Conservation (phyloP, 345 rosid species). For the Salix dunnii region DNA sequence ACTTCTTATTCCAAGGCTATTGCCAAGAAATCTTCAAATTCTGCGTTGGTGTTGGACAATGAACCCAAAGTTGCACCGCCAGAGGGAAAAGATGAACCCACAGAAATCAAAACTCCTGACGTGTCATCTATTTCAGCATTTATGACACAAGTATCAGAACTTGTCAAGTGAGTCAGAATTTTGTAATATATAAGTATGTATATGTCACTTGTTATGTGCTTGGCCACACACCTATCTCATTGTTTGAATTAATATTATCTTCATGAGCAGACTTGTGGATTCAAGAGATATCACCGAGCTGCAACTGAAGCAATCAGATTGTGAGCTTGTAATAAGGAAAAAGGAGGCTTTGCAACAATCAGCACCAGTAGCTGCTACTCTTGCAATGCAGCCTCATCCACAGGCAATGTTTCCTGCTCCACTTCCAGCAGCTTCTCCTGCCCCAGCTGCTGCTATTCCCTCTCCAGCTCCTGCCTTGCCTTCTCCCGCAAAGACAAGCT, state of each 20-base stretch:
- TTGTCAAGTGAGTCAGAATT: slow-evolving; percentile 61
- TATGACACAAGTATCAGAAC: slow-evolving; percentile 80
- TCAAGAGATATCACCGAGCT: slow-evolving; percentile 81
- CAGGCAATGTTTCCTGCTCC: slow-evolving; percentile 42
- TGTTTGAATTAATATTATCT: slow-evolving; percentile 1
- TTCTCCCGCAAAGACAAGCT: slow-evolving; percentile 39
- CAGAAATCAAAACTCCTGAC: slow-evolving; percentile 47
- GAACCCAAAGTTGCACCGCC: slow-evolving; percentile 22
- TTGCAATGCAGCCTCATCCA: slow-evolving; percentile 45
- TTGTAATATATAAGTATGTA: neutral
- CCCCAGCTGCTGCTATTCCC: slow-evolving; percentile 38
- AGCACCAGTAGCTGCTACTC: slow-evolving; percentile 33
- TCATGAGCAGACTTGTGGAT: slow-evolving; percentile 76
- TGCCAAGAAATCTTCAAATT: slow-evolving; percentile 48
- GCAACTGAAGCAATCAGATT: slow-evolving; percentile 75
- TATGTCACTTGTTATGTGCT: neutral
- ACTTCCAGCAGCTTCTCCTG: slow-evolving; percentile 30
- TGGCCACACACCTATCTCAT: neutral
- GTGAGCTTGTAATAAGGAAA: slow-evolving; percentile 77
- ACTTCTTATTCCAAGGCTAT: slow-evolving; percentile 37
- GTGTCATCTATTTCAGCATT: slow-evolving; percentile 56
- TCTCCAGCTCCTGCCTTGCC: slow-evolving; percentile 36
- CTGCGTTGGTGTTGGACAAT: slow-evolving; percentile 33
- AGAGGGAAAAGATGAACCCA: slow-evolving; percentile 36
- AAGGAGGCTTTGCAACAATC: slow-evolving; percentile 76